These are phyloP conservation scores for Jaapia argillacea DNA, from an alignment of 768 basidiomycete genomes.

Conservation along the genomic window DNA sequence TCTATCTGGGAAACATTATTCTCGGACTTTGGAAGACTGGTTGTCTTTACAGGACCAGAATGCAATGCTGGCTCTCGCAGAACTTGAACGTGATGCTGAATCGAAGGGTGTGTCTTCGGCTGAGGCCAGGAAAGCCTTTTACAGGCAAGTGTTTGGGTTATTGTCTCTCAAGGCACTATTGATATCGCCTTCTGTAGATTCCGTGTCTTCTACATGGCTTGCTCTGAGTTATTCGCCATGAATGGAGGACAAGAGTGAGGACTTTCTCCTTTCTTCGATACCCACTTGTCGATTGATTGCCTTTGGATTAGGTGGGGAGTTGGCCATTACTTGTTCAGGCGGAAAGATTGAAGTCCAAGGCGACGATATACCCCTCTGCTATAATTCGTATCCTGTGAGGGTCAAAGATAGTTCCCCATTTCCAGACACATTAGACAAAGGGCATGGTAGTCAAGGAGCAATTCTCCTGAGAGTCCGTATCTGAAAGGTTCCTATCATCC, in stretches of 20 bases:
- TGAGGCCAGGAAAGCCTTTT: slow-evolving; percentile 53
- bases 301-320: slow-evolving; percentile 43
- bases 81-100: slow-evolving; percentile 37
- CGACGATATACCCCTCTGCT: slow-evolving; percentile 2
- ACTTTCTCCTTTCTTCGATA: no score
- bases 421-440: no score
- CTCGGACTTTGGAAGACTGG: slow-evolving; percentile 58
- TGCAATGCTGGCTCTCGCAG: slow-evolving; percentile 34
- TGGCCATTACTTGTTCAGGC: slow-evolving; percentile 45
- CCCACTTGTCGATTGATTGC: no score
- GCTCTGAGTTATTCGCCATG: slow-evolving; percentile 57
- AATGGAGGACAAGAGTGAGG: slow-evolving; percentile 53
- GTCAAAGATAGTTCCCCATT: no score
- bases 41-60: slow-evolving; percentile 46
- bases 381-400: no score
- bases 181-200: slow-evolving; percentile 27
- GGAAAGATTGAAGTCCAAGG: slow-evolving; percentile 10
- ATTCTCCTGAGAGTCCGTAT: no score
- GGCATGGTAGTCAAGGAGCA: no score
- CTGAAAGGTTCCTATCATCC: no score
- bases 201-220: slow-evolving; percentile 64
- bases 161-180: background rate
- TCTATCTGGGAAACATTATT: slow-evolving; percentile 54
- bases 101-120: slow-evolving; percentile 32
- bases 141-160: slow-evolving; percentile 24